Evolutionary conservation across 2,329 filamentous ascomycete species (phyloP).

Genomic region (Monosporascus sp.): DNA sequence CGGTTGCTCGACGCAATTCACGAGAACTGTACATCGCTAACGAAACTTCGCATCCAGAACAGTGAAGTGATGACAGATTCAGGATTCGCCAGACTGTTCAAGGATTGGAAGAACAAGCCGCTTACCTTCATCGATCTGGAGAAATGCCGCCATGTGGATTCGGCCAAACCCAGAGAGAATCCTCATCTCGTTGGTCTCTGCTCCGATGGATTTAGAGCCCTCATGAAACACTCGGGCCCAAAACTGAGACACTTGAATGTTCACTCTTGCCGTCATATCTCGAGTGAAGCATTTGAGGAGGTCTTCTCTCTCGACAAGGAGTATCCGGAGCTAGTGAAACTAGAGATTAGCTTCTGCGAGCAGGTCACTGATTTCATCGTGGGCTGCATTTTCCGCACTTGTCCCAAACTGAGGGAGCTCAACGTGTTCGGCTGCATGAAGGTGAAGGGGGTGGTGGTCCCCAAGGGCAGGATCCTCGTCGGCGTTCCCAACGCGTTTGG

Average conservation of each 20-base stretch:
- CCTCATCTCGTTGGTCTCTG: conserved; percentile 67
- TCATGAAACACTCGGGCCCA: conserved; percentile 78
- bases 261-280: conserved; percentile 80
- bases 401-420: conserved; percentile 54
- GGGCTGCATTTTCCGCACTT: conserved; percentile 57
- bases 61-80: conserved; percentile 72
- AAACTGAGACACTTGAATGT: conserved; percentile 66
- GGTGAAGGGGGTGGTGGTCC: conserved; percentile 34
- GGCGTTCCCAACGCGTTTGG: conserved; percentile 38
- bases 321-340: conserved; percentile 64
- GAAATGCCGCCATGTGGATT: conserved; percentile 72
- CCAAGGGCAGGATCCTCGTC: conserved; percentile 35
- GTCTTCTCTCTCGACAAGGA: conserved; percentile 57
- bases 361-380: conserved; percentile 61
- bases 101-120: conserved; percentile 66
- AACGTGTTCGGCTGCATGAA: conserved; percentile 64
- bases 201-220: conserved; percentile 66
- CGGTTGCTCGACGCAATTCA: conserved; percentile 66
- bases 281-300: conserved; percentile 63
- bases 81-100: conserved; percentile 69
- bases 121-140: conserved; percentile 69
- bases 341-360: conserved; percentile 76
- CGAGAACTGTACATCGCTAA: conserved; percentile 59
- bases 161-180: conserved; percentile 60
- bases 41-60: conserved; percentile 76